Conservation (phyloP, 2,329 filamentous ascomycete species). For the Ceratocystis eucalypticola region DNA sequence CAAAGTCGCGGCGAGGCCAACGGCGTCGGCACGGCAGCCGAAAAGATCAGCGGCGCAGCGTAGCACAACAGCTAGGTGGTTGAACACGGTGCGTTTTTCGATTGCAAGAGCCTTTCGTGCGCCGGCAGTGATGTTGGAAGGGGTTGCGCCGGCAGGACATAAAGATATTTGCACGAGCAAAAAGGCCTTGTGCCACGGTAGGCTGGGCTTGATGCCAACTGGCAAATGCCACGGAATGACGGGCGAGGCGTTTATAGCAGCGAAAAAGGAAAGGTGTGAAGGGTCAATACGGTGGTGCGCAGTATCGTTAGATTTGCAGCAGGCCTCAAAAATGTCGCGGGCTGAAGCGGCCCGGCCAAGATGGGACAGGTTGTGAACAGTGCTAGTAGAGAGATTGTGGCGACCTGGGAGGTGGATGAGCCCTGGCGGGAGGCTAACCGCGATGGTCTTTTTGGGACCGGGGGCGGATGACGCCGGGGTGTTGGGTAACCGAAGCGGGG, state of each 20-base stretch:
- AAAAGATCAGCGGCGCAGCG: conserved; percentile 30
- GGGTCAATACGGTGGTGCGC: conserved; percentile 28
- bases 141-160: conserved; percentile 48
- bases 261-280: conserved; percentile 28
- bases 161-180: conserved; percentile 51
- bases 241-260: conserved; percentile 29
- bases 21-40: conserved; percentile 42
- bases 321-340: conserved; percentile 28
- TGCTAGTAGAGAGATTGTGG: conserved; percentile 11
- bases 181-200: conserved; percentile 55
- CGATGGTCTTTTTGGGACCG: neutral
- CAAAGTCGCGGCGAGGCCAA: conserved; percentile 53
- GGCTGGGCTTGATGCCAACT: conserved; percentile 19
- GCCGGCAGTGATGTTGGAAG: conserved; percentile 32
- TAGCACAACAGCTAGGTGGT: conserved; percentile 26
- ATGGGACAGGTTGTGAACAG: conserved; percentile 11
- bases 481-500: no score
- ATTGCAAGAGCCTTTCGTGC: conserved; percentile 20
- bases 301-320: conserved; percentile 30
- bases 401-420: conserved; percentile 12
- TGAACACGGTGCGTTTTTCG: conserved; percentile 26
- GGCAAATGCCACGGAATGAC: conserved; percentile 29
- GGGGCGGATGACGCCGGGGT: neutral
- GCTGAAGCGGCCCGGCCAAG: conserved; percentile 18
- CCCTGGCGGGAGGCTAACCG: neutral